Conservation (phyloP, 768 basidiomycete species). For the Gymnopilus dilepis region DNA sequence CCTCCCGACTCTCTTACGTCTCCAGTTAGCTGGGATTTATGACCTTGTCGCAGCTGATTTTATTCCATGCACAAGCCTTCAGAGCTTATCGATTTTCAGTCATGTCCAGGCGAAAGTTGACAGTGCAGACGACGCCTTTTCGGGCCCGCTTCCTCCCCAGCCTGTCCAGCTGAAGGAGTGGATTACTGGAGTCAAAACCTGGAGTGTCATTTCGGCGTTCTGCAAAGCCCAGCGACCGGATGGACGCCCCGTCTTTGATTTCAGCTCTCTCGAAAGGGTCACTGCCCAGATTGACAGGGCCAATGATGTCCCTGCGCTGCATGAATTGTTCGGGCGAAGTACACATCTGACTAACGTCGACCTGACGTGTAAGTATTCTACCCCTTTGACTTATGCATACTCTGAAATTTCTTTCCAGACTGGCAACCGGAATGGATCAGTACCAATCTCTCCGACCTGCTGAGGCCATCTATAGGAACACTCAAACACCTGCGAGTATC, state of each 20-base stretch:
- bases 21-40: not conserved
- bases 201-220: not conserved
- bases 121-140: not conserved
- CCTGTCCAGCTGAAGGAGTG: not conserved
- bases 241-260: slow-evolving; percentile 1
- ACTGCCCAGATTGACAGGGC: not conserved
- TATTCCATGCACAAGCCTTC: slow-evolving; percentile 4
- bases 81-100: not conserved
- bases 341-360: not conserved
- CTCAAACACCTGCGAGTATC: not conserved
- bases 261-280: not conserved
- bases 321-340: not conserved
- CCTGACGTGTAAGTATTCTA: not conserved
- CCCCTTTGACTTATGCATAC: not conserved
- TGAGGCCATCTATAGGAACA: not conserved
- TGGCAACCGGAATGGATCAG: not conserved
- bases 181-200: not conserved
- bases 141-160: not conserved
- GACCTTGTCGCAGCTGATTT: slow-evolving; percentile 2
- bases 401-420: not conserved
- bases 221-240: not conserved
- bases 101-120: not conserved
- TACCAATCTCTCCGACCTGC: not conserved
- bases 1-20: slow-evolving; percentile 6
- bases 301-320: not conserved